A percentile compares a stretch with the other conserved stretches of the same genome.
Conservation (phyloP, 2,329 filamentous ascomycete species). For the Epichloe bromicola region DNA sequence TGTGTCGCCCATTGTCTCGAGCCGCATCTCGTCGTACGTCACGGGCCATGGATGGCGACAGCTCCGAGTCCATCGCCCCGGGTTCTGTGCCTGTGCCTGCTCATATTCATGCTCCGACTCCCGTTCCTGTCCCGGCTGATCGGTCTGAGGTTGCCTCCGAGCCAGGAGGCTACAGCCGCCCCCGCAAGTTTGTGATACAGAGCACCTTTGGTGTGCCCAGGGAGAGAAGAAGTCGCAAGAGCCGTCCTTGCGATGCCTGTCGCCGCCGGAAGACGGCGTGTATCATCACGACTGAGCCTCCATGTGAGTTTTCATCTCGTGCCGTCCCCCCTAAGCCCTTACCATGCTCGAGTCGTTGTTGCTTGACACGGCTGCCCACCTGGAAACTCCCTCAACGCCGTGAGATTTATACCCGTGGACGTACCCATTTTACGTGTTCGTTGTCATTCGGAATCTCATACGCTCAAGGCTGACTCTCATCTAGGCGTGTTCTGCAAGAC, state of each 20-base stretch:
- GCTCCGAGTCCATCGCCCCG: constrained; percentile 1
- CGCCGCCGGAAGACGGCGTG: constrained; percentile 33
- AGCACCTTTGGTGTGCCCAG: constrained; percentile 28
- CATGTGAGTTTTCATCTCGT: constrained; percentile 22
- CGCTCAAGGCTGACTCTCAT: not conserved
- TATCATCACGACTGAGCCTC: constrained; percentile 29
- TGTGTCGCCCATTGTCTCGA: constrained; percentile 6
- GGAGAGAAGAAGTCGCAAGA: constrained; percentile 30
- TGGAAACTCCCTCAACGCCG: not conserved
- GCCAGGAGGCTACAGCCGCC: not conserved
- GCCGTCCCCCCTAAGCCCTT: not conserved
- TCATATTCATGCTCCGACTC: not conserved
- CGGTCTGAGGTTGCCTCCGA: constrained; percentile 2
- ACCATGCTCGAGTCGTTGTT: not conserved
- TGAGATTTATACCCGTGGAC: not conserved
- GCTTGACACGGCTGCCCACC: not conserved
- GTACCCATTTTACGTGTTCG: not conserved
- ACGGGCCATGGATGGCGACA: constrained; percentile 6
- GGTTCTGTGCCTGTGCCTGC: not conserved
- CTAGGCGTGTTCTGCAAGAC: constrained; percentile 23
- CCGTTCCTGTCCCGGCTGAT: not conserved
- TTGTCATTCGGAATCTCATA: not conserved
- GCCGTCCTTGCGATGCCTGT: constrained; percentile 32
- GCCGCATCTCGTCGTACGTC: constrained; percentile 3
- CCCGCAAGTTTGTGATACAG: constrained; percentile 27